These are phyloP conservation scores for Mycena olivaceomarginata DNA, from an alignment of 768 basidiomycete species.

Conservation along the genomic window DNA sequence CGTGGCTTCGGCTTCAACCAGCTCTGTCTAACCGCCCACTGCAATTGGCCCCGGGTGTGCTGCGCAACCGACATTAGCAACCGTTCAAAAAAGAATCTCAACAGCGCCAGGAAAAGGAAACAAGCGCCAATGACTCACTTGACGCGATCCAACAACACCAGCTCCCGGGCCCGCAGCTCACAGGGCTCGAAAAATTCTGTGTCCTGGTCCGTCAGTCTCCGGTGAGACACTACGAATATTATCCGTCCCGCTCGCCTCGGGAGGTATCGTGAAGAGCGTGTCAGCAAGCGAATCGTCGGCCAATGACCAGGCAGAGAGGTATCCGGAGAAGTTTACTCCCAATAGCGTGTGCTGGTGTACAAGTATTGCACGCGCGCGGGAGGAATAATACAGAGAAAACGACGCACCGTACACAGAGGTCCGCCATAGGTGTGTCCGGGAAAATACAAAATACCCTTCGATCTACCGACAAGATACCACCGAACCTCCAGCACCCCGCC, in stretches of 20 bases:
- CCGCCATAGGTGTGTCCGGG: too few species aligned
- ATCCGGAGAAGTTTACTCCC: slow-evolving; percentile 25
- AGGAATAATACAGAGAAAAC: too few species aligned
- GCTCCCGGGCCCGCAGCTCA: slow-evolving; percentile 30
- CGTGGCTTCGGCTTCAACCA: background rate
- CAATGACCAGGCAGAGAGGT: slow-evolving; percentile 41
- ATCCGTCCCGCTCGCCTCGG: slow-evolving; percentile 38
- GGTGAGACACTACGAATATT: slow-evolving; percentile 44
- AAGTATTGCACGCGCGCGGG: background rate
- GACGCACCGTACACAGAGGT: too few species aligned
- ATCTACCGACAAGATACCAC: too few species aligned
- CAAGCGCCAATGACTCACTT: slow-evolving; percentile 21
- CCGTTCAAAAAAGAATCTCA: background rate
- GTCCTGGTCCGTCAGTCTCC: slow-evolving; percentile 42
- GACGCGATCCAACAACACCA: slow-evolving; percentile 39
- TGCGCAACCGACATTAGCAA: background rate
- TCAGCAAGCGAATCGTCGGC: slow-evolving; percentile 29
- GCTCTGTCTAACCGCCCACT: slow-evolving; percentile 30
- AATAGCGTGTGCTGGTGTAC: slow-evolving; percentile 39
- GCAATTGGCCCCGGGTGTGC: slow-evolving; percentile 40
- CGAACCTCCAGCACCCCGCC: too few species aligned
- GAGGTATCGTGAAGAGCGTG: slow-evolving; percentile 34
- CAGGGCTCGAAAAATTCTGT: slow-evolving; percentile 40
- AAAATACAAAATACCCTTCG: too few species aligned
- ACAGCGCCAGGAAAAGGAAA: background rate